phyloP scores from a whole-genome alignment of 2,329 filamentous ascomycete genomes.

The Pseudogymnoascus destructans region DNA sequence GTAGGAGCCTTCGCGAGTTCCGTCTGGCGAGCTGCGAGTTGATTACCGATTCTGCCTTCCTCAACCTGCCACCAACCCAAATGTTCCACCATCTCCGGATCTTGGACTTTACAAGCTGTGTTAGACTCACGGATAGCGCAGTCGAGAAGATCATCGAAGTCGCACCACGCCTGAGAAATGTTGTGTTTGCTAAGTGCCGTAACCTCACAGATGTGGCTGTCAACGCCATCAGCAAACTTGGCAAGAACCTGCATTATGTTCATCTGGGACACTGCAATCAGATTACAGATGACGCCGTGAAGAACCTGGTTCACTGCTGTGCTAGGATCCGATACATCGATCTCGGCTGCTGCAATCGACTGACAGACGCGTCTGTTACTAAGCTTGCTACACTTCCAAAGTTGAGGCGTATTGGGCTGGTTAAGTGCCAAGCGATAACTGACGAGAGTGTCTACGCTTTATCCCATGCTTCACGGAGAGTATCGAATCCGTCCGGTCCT shows the following conservation, averaged over 20 bases:
- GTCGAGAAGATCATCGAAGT: conserved; percentile 78
- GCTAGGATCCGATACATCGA: conserved; percentile 97
- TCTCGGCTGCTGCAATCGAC: conserved; percentile 78
- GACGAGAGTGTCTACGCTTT: conserved; percentile 78
- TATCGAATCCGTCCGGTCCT: conserved; percentile 45
- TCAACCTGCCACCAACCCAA: conserved; percentile 54
- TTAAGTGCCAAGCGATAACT: conserved; percentile 86
- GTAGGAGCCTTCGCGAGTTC: conserved; percentile 77
- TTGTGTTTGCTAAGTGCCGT: conserved; percentile 88
- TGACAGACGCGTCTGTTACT: conserved; percentile 79
- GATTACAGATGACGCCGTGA: conserved; percentile 82
- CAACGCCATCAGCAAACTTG: conserved; percentile 71
- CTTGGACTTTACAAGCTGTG: conserved; percentile 82
- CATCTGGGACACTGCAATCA: conserved; percentile 87
- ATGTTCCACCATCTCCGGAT: conserved; percentile 83
- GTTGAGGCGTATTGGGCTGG: conserved; percentile 82
- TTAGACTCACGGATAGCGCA: conserved; percentile 69
- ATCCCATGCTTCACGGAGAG: conserved; percentile 48
- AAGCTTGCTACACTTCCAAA: conserved; percentile 81
- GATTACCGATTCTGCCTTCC: conserved; percentile 79
- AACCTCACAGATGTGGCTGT: conserved; percentile 86
- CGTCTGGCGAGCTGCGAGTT: conserved; percentile 74
- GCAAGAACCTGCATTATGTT: conserved; percentile 94
- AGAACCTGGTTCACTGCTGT: conserved; percentile 69
- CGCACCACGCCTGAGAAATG: conserved; percentile 77